These are phyloP conservation scores for Apophysomyces trapeziformis DNA, from an alignment of 371 early-diverging fungal species.

Conservation along the genomic window DNA sequence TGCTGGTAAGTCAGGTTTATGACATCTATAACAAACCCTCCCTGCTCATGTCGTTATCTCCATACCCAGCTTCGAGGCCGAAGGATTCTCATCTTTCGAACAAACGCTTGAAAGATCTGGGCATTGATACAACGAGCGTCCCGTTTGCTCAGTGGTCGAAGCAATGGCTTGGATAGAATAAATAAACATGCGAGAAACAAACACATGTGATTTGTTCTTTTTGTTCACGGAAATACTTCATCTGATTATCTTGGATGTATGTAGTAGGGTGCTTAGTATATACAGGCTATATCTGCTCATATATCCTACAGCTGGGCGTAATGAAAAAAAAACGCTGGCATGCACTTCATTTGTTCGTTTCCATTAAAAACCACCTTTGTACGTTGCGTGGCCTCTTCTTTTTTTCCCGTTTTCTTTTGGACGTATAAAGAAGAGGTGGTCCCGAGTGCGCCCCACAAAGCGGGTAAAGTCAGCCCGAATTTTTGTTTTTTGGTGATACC, in stretches of 20 bases:
- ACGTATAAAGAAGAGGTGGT: not conserved
- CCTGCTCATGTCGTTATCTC: not conserved
- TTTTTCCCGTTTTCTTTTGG: not conserved
- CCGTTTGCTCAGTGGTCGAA: constrained; percentile 67
- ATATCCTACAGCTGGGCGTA: too few relatives aligned
- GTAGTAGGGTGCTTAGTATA: not conserved
- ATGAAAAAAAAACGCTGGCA: too few relatives aligned
- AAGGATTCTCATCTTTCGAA: constrained; percentile 68
- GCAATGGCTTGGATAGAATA: constrained; percentile 20
- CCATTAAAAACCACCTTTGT: too few relatives aligned
- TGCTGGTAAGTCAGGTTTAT: constrained; percentile 28
- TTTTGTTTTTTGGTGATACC: too few relatives aligned
- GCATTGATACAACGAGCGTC: constrained; percentile 55
- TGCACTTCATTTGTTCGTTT: too few relatives aligned
- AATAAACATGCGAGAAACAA: constrained; percentile 1
- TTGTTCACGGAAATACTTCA: not conserved
- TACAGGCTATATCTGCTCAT: too few relatives aligned
- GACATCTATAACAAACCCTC: not conserved
- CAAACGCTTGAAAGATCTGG: constrained; percentile 53
- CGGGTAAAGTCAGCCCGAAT: too few relatives aligned
- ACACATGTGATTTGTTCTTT: not conserved
- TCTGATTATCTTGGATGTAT: too few relatives aligned
- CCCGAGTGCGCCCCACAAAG: not conserved
- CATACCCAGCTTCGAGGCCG: constrained; percentile 57
- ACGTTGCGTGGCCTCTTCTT: too few relatives aligned